phyloP scores from a whole-genome alignment of 1,139 yeast genomes.

The Geotrichum europaeum region DNA sequence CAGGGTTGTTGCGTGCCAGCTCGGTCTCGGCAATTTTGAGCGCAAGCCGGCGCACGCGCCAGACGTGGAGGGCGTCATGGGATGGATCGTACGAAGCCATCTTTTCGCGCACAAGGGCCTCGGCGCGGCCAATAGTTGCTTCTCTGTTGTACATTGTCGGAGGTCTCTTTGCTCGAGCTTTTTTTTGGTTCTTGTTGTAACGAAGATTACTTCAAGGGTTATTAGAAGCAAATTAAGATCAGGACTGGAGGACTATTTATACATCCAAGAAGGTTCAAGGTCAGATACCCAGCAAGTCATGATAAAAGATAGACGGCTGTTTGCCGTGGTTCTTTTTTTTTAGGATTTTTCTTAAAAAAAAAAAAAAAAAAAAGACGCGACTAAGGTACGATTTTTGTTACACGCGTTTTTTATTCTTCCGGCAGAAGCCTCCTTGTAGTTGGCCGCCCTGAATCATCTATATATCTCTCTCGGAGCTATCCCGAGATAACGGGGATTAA shows the following conservation, averaged over 20 bases:
- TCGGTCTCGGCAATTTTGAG: conserved; percentile 23
- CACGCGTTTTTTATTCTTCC: no score
- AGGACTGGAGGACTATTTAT: not conserved
- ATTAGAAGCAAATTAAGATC: not conserved
- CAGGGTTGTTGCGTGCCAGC: conserved; percentile 1
- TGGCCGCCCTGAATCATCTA: no score
- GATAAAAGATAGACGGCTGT: no score
- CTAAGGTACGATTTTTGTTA: no score
- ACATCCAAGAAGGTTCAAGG: no score
- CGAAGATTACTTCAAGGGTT: not conserved
- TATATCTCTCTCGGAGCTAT: no score
- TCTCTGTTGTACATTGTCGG: not conserved
- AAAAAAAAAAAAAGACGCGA: no score
- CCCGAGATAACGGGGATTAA: no score
- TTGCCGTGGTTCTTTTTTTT: no score
- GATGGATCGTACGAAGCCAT: conserved; percentile 33
- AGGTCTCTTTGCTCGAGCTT: not conserved
- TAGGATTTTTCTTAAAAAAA: no score
- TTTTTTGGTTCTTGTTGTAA: not conserved
- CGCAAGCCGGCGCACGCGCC: conserved; percentile 32
- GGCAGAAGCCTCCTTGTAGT: no score
- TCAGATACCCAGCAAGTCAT: no score
- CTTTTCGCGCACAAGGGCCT: conserved; percentile 22
- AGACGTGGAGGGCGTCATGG: conserved; percentile 32
- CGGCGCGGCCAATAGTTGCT: conserved; percentile 10